These are phyloP conservation scores for Flaveria floridana DNA, from an alignment of 140 eudicot genomes.

Conservation along the genomic window DNA sequence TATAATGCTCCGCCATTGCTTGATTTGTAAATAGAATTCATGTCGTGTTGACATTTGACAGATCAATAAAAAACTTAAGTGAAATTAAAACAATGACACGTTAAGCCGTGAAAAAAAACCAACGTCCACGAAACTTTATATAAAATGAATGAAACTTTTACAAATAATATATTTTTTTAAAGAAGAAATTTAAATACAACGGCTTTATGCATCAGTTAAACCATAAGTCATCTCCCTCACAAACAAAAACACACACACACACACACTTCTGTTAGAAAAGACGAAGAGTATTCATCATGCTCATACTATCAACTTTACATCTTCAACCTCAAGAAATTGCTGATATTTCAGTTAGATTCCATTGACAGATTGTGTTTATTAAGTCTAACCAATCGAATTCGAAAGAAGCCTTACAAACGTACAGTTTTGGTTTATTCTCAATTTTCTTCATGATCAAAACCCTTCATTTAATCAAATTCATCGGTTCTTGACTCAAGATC, in stretches of 20 bases:
- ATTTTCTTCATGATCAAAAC: conserved; percentile 19
- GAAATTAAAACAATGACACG: too few relatives aligned
- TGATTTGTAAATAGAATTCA: too few relatives aligned
- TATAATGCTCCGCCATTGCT: too few relatives aligned
- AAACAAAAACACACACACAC: background rate
- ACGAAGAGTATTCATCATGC: conserved; percentile 15
- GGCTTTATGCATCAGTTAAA: too few relatives aligned
- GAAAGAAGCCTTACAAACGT: conserved; percentile 15
- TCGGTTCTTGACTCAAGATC: conserved; percentile 34
- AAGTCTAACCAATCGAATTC: background rate
- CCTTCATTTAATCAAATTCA: conserved; percentile 12
- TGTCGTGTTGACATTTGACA: too few relatives aligned
- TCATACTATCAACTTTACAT: background rate
- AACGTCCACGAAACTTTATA: too few relatives aligned
- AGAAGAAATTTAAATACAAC: too few relatives aligned
- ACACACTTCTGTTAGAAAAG: background rate
- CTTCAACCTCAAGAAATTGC: background rate
- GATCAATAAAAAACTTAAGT: too few relatives aligned
- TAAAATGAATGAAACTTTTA: too few relatives aligned
- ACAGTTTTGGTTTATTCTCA: conserved; percentile 1
- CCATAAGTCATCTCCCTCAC: too few relatives aligned
- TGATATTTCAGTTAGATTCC: conserved; percentile 15
- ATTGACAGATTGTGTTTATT: conserved; percentile 21
- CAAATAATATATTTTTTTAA: too few relatives aligned
- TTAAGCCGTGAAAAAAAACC: too few relatives aligned